These are phyloP conservation scores for Bauhinia variegata DNA, from an alignment of 306 rosid genomes.

Conservation along the genomic window DNA sequence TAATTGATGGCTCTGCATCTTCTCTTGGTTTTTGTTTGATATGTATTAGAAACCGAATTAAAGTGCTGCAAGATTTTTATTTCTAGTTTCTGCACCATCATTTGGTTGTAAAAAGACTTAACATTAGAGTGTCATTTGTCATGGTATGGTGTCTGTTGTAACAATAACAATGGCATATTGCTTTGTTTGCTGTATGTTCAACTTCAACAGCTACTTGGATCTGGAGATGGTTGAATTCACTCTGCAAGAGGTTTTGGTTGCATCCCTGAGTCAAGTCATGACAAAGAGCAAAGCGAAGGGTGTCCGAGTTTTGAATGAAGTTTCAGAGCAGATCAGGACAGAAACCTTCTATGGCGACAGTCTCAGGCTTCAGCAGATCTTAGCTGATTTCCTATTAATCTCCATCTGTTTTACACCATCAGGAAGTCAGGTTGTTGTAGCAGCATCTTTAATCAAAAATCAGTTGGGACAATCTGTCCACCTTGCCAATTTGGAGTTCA, in stretches of 20 bases:
- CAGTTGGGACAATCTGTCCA: slow-evolving; percentile 80
- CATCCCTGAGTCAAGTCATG: slow-evolving; percentile 79
- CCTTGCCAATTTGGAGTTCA: slow-evolving; percentile 76
- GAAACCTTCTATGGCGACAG: slow-evolving; percentile 79
- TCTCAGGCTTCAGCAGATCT: slow-evolving; percentile 83
- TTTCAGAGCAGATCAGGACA: slow-evolving; percentile 51
- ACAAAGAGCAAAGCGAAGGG: slow-evolving; percentile 59
- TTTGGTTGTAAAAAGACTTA: slow-evolving; percentile 18
- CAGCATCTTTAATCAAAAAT: slow-evolving; percentile 68
- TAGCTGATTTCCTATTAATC: slow-evolving; percentile 73
- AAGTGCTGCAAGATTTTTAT: too few relatives aligned
- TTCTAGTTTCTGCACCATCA: slow-evolving; percentile 13
- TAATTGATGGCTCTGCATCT: too few relatives aligned
- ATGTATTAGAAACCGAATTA: too few relatives aligned
- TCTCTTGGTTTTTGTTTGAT: neutral
- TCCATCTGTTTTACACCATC: slow-evolving; percentile 63
- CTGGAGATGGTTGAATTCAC: slow-evolving; percentile 92
- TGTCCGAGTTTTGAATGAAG: slow-evolving; percentile 68
- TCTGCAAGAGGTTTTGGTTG: slow-evolving; percentile 68
- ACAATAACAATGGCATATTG: slow-evolving; percentile 8
- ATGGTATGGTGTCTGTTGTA: slow-evolving; percentile 7
- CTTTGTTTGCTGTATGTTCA: slow-evolving; percentile 27
- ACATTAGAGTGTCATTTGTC: too few relatives aligned
- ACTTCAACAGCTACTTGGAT: slow-evolving; percentile 76
- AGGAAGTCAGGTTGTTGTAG: slow-evolving; percentile 68